Conservation (phyloP, 2,329 filamentous ascomycete species). For the Alternaria incomplexa region DNA sequence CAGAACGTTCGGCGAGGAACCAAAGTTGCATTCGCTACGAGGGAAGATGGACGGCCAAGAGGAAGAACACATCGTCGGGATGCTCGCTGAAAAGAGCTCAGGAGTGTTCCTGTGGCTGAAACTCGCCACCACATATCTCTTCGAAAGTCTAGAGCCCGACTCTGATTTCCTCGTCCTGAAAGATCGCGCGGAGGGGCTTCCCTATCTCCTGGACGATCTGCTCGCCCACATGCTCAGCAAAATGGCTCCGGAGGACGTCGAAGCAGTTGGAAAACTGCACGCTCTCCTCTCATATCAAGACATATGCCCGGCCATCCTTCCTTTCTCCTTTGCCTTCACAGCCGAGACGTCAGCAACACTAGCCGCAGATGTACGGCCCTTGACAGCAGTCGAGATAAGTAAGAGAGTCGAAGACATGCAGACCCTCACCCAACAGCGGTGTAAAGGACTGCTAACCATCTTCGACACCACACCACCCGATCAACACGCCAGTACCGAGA, state of each 20-base stretch:
- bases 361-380: conserved; percentile 23
- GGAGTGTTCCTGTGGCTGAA: conserved; percentile 38
- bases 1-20: conserved; percentile 2
- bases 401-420: conserved; percentile 26
- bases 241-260: conserved; percentile 24
- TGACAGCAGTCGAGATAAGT: conserved; percentile 23
- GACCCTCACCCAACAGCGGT: conserved; percentile 21
- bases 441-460: conserved; percentile 29
- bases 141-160: conserved; percentile 25
- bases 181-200: conserved; percentile 31
- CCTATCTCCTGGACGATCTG: conserved; percentile 31
- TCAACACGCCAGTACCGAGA: conserved; percentile 9
- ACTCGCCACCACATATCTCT: conserved; percentile 28
- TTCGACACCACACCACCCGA: conserved; percentile 25
- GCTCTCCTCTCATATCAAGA: conserved; percentile 30
- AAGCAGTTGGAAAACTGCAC: conserved; percentile 27
- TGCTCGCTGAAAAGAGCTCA: conserved; percentile 30
- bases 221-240: conserved; percentile 31
- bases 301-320: conserved; percentile 26
- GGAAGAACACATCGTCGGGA: conserved; percentile 27
- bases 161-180: conserved; percentile 32
- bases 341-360: conserved; percentile 26
- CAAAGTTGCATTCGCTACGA: conserved; percentile 25
- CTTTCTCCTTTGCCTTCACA: conserved; percentile 31
- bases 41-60: conserved; percentile 26